Evolutionary conservation across 2,329 filamentous ascomycete species (phyloP), one percentile per base, ranked within the genome.

Genomic region (Aspergillus thermomutatus): DNA sequence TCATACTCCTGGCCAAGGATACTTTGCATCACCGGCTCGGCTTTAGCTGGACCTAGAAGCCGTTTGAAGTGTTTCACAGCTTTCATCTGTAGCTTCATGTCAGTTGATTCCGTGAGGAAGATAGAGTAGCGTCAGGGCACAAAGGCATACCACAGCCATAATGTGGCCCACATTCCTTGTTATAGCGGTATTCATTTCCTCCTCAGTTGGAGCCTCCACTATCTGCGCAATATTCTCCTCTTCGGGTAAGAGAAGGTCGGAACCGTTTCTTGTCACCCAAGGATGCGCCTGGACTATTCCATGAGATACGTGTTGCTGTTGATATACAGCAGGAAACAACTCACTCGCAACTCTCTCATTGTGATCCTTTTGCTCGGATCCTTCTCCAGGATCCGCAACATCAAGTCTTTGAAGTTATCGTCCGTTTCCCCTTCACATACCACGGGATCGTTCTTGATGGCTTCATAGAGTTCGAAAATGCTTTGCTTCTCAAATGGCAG

Each of bases 161-260:
- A 97, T 81, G 69, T 94, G 88, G 57, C 87, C 87, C 83, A 97
- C 92, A 68, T 92, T 95, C 25, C 85, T 85, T 2, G 94, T 97
- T 62, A 97, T 95, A 14, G 94, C 94, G 61, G 89, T 86, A 66
- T 91, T 91, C 69, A 97, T 84, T 75, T 99, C 94, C 55, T 92
- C 87, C 64, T 94, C 90, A 56, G 93, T 97, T 0, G 93, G 93
- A 4, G 87, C 84, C 59, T 92, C 90, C 31, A 97, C 81, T 17
- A 91, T 78, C 61, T 92, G 83, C 10, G 88, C 84, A 46, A 90
- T 95, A 65, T 99, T 99, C 69, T 97, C 92, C 61, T 92, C 89
- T 47, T 85, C 83, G 7, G 91, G 85, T 11, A 97, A 80, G 14
- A 99, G 79, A 59, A 85, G 85, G 72, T 97, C 93, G 7, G 79